Percentiles rank a stretch among this genome's conserved stretches.
Evolutionary conservation across 2,329 filamentous ascomycete genomes (phyloP).

Genomic region (Juglanconis juglandina): DNA sequence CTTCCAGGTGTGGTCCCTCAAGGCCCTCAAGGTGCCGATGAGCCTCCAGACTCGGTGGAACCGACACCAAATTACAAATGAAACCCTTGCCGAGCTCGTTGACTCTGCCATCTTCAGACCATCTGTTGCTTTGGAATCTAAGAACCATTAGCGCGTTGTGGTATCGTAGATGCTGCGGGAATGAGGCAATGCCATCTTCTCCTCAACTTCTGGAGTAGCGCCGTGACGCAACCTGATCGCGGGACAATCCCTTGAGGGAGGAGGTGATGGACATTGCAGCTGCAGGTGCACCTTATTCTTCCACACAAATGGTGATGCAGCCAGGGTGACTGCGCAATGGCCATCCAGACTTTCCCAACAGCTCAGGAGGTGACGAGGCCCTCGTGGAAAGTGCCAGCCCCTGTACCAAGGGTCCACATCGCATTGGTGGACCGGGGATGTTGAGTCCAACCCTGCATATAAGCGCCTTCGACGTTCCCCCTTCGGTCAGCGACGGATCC

Average conservation of each 20-base stretch:
- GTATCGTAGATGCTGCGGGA: too few species aligned
- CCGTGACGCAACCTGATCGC: background rate
- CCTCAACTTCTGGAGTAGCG: background rate
- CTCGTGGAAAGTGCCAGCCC: background rate
- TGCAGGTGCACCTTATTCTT: background rate
- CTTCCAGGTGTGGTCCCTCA: too few species aligned
- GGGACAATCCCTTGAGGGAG: background rate
- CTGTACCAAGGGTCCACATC: background rate
- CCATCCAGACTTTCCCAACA: too few species aligned
- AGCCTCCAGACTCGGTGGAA: too few species aligned
- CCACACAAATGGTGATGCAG: background rate
- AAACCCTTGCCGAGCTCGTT: too few species aligned
- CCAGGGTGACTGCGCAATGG: too few species aligned
- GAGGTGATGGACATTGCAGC: background rate
- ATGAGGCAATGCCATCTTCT: too few species aligned
- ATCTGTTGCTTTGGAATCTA: too few species aligned
- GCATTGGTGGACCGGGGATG: slow-evolving; percentile 1
- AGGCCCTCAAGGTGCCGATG: too few species aligned
- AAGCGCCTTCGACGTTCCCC: background rate
- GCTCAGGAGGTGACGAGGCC: background rate
- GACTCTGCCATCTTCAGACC: too few species aligned
- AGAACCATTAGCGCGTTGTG: too few species aligned
- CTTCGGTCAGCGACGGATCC: slow-evolving; percentile 7
- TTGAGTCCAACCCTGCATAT: background rate
- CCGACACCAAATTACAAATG: too few species aligned